Base-by-base conservation (phyloP, 192 early-diverging fungal species). In the Podila epigama region DNA sequence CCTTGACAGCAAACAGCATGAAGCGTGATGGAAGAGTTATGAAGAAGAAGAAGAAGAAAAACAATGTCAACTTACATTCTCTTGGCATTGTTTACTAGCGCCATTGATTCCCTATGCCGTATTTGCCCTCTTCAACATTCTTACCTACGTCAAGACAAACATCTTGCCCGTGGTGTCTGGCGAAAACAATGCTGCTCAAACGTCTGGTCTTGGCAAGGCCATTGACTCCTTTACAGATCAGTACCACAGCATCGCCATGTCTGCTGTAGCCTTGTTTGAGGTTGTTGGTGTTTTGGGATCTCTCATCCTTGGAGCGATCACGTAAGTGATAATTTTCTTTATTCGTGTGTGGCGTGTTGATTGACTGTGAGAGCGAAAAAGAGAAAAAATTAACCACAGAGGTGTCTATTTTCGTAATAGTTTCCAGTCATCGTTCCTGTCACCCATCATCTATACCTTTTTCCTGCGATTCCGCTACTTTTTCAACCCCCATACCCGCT, bases 91-190 rank as follows among this genome's bases (percentile, higher is more conserved):
- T n/a, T 33, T 9, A 37, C 4, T 72, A 92, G 91, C 89, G 11
- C 87, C 91, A 20, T 71, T 93, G 60, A 78, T 95, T 51, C 93
- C 93, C 6, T 93, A 88, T 51, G 83, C 80, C 9, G 89, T 86
- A 34, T 95, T 93, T 67, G 92, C 93, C 20, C 53, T 90, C 44
- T 93, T 95, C 80, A 92, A 95, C 68, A 82, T 86, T 1, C 81
- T 92, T 56, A 89, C 86, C 63, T 95, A 93, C 75, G 56, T 87
- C 34, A 87, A 91, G 39, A 85, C 86, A 37, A 90, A 90, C 44
- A 75, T 95, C 51, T 70, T 93, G 15, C 89, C 90, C n/a, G 83
- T 82, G n/a, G 33, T 90, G 10, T 83, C 51, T 11, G 70, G 48
- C 18, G 67, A 67, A n/a, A 28, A 75, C 8, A 61, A 50, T 9